phyloP scores from a whole-genome alignment of 2,329 filamentous ascomycete genomes.

The Aspergillus novofumigatus region DNA sequence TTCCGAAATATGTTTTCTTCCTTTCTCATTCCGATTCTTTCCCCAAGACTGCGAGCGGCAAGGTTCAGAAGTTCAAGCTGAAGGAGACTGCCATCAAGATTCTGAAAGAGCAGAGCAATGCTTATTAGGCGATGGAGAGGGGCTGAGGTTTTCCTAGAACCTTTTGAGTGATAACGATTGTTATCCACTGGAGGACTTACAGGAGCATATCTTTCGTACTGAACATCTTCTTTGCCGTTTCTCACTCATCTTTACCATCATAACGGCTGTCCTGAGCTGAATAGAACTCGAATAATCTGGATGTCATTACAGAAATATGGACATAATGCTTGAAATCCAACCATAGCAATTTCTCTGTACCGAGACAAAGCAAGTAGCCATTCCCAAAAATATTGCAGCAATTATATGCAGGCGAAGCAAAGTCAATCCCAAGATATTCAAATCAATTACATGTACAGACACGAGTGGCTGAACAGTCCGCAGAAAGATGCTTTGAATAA shows the following conservation, averaged over 20 bases:
- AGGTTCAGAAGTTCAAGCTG: slow-evolving; percentile 93
- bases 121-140: not conserved
- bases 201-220: not conserved
- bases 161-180: too few species aligned
- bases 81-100: slow-evolving; percentile 59
- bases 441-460: not conserved
- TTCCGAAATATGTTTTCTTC: slow-evolving; percentile 89
- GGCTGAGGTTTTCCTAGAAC: not conserved
- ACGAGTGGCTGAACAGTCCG: slow-evolving; percentile 7
- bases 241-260: not conserved
- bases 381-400: not conserved
- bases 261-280: not conserved
- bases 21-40: slow-evolving; percentile 57
- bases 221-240: not conserved
- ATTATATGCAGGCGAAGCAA: not conserved
- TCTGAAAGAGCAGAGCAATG: slow-evolving; percentile 30
- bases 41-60: slow-evolving; percentile 92
- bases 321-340: not conserved
- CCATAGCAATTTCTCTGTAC: not conserved
- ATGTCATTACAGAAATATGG: not conserved
- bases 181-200: not conserved
- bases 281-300: not conserved
- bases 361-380: not conserved
- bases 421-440: not conserved
- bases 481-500: slow-evolving; percentile 11